Evolutionary conservation across 768 basidiomycete species (phyloP).

Genomic region (Phaeotremella skinneri): DNA sequence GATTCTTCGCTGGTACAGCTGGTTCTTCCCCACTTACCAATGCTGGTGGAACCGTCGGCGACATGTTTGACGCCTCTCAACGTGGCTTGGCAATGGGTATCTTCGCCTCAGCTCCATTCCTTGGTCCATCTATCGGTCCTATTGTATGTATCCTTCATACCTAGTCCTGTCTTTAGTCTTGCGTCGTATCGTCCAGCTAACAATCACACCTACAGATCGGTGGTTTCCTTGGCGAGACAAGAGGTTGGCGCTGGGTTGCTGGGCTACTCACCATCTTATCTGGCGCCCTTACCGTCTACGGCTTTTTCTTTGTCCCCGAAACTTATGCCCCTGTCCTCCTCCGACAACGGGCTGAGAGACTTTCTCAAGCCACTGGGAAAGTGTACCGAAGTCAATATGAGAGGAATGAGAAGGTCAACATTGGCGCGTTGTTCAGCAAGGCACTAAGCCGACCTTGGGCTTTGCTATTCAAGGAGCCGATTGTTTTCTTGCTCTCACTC

Average conservation of each 20-base stretch:
- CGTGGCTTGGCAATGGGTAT: slow-evolving; percentile 38
- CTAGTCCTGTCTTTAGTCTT: too few relatives aligned
- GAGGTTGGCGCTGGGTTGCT: slow-evolving; percentile 47
- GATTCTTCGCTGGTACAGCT: slow-evolving; percentile 50
- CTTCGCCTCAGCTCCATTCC: slow-evolving; percentile 41
- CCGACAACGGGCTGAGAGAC: slow-evolving; percentile 30
- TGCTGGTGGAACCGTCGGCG: slow-evolving; percentile 47
- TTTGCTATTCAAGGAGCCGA: slow-evolving; percentile 48
- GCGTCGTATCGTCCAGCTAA: neutral
- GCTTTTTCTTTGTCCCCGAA: slow-evolving; percentile 42
- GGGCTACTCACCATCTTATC: slow-evolving; percentile 42
- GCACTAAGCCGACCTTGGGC: slow-evolving; percentile 43
- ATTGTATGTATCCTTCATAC: slow-evolving; percentile 38
- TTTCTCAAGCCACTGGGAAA: slow-evolving; percentile 38
- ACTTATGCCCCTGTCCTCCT: slow-evolving; percentile 49
- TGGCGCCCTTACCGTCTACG: slow-evolving; percentile 27
- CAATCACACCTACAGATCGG: slow-evolving; percentile 20
- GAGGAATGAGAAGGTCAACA: slow-evolving; percentile 25
- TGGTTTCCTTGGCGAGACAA: slow-evolving; percentile 43
- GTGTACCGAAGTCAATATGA: slow-evolving; percentile 40
- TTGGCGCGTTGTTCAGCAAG: slow-evolving; percentile 33
- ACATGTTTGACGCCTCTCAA: slow-evolving; percentile 38
- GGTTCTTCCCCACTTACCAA: slow-evolving; percentile 51
- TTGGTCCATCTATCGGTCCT: slow-evolving; percentile 42
- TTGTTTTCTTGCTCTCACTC: slow-evolving; percentile 41